Evolutionary conservation across 225 moss, liverwort and hornwort genomes (phyloP).

Genomic region (Sphagnum contortum): DNA sequence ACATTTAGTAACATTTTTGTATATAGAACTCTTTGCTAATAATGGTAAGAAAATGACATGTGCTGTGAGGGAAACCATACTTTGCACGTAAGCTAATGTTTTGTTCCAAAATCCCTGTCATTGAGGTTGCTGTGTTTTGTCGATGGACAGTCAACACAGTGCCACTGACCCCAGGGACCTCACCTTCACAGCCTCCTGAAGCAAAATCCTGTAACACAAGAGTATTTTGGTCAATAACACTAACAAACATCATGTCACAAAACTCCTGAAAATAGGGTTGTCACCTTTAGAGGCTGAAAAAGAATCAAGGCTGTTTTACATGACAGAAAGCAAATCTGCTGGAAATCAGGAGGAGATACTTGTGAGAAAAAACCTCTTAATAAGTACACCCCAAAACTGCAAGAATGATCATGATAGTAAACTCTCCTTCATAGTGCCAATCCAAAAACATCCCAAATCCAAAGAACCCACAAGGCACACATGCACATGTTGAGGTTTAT

Average conservation of each 20-base stretch:
- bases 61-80: conserved; percentile 3
- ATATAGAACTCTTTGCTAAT: background rate
- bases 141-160: conserved; percentile 9
- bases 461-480: no score
- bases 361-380: no score
- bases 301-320: background rate
- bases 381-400: no score
- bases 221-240: background rate
- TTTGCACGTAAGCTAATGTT: conserved; percentile 19
- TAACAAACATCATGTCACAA: background rate
- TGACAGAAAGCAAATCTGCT: background rate
- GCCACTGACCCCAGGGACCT: background rate
- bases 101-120: conserved; percentile 35
- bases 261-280: background rate
- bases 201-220: background rate
- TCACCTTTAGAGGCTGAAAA: background rate
- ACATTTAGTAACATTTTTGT: background rate
- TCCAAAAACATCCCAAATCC: no score
- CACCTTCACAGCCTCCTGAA: conserved; percentile 2
- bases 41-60: background rate
- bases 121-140: conserved; percentile 16
- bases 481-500: no score
- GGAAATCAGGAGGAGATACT: no score
- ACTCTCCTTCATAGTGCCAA: no score
- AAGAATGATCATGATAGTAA: no score